Percentiles rank a stretch among this genome's conserved stretches.
These are phyloP conservation scores for Puccinia coronata DNA, from an alignment of 1,284 basidiomycete genomes.

Conservation along the genomic window DNA sequence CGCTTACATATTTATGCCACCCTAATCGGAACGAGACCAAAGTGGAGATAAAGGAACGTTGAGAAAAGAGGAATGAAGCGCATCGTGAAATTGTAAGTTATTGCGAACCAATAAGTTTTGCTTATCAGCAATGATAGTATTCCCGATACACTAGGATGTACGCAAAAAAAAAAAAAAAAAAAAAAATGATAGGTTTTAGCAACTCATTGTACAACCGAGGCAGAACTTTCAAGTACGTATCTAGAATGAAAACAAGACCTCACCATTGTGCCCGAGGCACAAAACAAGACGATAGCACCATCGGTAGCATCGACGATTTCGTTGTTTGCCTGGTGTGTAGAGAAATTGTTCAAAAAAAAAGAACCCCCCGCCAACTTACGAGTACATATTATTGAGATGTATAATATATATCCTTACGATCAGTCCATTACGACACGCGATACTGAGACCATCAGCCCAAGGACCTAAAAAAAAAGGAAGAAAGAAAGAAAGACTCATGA, in stretches of 20 bases:
- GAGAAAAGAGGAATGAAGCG: background rate
- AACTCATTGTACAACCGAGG: too few relatives aligned
- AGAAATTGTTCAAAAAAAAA: too few relatives aligned
- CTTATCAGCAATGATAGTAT: slow-evolving; percentile 48
- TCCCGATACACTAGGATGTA: slow-evolving; percentile 32
- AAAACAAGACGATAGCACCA: slow-evolving; percentile 49
- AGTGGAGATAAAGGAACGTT: background rate
- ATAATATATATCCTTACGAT: slow-evolving; percentile 21
- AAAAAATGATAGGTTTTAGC: too few relatives aligned
- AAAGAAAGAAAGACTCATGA: background rate
- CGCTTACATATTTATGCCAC: slow-evolving; percentile 47
- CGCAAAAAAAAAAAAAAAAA: too few relatives aligned
- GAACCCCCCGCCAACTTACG: too few relatives aligned
- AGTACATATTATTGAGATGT: background rate
- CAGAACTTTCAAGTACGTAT: too few relatives aligned
- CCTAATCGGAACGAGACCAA: slow-evolving; percentile 22
- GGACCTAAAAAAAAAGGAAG: slow-evolving; percentile 33
- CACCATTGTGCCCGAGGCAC: slow-evolving; percentile 44
- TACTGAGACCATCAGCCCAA: slow-evolving; percentile 50
- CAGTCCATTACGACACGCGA: slow-evolving; percentile 45
- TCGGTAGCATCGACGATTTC: slow-evolving; percentile 50
- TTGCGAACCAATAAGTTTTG: slow-evolving; percentile 38
- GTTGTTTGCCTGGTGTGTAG: slow-evolving; percentile 41
- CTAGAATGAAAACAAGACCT: too few relatives aligned
- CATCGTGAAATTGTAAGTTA: background rate